Evolutionary conservation across 2,329 filamentous ascomycete species (phyloP), one percentile per base, ranked within the genome.

Genomic region (Diaporthe sp.): DNA sequence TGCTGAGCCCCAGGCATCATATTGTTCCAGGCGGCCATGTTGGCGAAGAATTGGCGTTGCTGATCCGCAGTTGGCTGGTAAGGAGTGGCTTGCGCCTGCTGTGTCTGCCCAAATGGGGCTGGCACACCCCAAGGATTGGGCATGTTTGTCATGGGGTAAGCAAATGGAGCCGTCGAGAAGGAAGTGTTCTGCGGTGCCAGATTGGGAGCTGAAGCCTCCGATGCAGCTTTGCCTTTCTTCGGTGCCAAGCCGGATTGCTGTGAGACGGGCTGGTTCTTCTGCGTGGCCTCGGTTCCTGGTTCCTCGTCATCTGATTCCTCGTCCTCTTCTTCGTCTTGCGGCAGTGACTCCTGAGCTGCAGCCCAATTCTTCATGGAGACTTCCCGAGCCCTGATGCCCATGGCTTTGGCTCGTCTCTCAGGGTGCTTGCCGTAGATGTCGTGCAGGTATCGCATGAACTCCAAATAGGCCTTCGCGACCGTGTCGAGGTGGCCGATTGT

Each of bases 401-500:
- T 40, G 2, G 57, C 71, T 10, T 74, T 71, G 2, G 72, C 72
- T 4, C 25, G 22, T 1, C 30, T 55, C 5, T 64, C 72, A 2
- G 66, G 67, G 19, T 74, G 35, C 4, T 68, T 38, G 4, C 64
- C 71, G 28, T 75, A 71, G 4, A 72, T 66, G 8, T 42, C 71
- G 35, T 70, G 66, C 1, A 73, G 54, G 45, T 73, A 73, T 4
- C 73, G 54, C 50, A 50, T 73, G 38, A 75, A 75, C 8, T 73
- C 52, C 2, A 75, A 42, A 15, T 72, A 75, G 2, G 74, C 61
- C 22, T 70, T 60, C 9, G 64, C 38, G 7, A 75, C 71, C 5
- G 42, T 57, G 9, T 75, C 47, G 22, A 75, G 57, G 38, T 75
- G 64, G 8, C 13, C 22, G 1, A 64, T 28, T 4, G 42, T 66